These are phyloP conservation scores for Populus ilicifolia DNA, from an alignment of 345 rosid genomes.

Conservation along the genomic window DNA sequence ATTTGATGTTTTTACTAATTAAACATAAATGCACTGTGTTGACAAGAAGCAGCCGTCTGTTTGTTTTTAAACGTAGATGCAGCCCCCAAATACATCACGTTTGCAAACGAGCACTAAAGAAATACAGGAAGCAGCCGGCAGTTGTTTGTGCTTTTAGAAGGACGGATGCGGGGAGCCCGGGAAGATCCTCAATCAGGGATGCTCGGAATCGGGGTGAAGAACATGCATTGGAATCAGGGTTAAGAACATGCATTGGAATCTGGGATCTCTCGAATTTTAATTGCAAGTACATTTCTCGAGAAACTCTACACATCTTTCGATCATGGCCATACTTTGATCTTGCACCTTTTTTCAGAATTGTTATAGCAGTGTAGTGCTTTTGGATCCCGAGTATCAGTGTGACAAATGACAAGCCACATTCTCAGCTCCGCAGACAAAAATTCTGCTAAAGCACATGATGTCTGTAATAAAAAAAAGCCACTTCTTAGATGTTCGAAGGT, in stretches of 20 bases:
- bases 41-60: too few relatives aligned
- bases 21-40: too few relatives aligned
- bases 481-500: neutral
- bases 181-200: conserved; percentile 22
- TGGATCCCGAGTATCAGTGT: neutral
- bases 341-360: neutral
- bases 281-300: conserved; percentile 17
- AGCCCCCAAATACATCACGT: too few relatives aligned
- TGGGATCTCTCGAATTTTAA: conserved; percentile 27
- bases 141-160: neutral
- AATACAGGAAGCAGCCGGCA: neutral
- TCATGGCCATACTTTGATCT: neutral
- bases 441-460: neutral
- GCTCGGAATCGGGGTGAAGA: conserved; percentile 22
- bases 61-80: too few relatives aligned
- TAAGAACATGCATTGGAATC: conserved; percentile 21
- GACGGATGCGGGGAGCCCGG: conserved; percentile 7
- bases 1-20: too few relatives aligned
- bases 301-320: conserved; percentile 7
- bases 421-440: neutral
- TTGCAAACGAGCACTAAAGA: too few relatives aligned
- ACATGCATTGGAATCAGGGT: neutral
- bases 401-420: neutral
- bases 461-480: neutral
- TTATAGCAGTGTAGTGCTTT: neutral